These are phyloP conservation scores for Collybia nuda DNA, from an alignment of 768 basidiomycete species.

Conservation along the genomic window DNA sequence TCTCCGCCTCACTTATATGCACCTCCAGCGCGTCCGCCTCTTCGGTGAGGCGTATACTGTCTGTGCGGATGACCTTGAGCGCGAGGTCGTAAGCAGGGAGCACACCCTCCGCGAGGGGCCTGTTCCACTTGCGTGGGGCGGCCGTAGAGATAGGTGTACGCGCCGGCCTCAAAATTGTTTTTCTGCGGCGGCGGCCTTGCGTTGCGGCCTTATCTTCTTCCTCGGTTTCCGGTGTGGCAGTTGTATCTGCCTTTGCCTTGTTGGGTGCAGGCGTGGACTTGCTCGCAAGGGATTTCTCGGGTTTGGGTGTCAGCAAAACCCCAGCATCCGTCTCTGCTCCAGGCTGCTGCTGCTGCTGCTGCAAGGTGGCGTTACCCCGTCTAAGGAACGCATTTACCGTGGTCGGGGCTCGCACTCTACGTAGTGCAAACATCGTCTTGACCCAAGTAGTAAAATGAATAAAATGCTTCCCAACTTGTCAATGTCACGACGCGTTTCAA, in stretches of 20 bases:
- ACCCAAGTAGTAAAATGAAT: background rate
- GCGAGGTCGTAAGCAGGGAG: constrained; percentile 87
- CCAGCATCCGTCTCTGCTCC: too few species aligned
- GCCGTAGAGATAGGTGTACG: constrained; percentile 54
- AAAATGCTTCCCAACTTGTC: background rate
- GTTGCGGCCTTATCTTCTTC: constrained; percentile 15
- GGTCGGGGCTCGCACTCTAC: constrained; percentile 21
- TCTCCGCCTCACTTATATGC: constrained; percentile 22
- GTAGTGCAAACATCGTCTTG: constrained; percentile 24
- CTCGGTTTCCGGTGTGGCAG: constrained; percentile 1
- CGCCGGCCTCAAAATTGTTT: constrained; percentile 19
- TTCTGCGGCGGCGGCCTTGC: constrained; percentile 29
- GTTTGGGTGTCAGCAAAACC: background rate
- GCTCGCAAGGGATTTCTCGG: background rate
- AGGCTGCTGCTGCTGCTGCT: background rate
- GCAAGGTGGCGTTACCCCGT: constrained; percentile 23
- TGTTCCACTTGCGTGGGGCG: constrained; percentile 60
- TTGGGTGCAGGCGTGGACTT: constrained; percentile 10
- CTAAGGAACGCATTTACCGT: constrained; percentile 12
- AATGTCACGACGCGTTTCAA: constrained; percentile 9
- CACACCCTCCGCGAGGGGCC: constrained; percentile 59
- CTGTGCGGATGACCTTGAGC: constrained; percentile 62
- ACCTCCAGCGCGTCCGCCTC: constrained; percentile 41
- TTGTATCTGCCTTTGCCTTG: background rate
- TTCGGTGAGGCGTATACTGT: constrained; percentile 50